Evolutionary conservation across 1,284 basidiomycete genomes (phyloP), one percentile per base, ranked within the genome.

Genomic region (Pseudozyma thailandica): DNA sequence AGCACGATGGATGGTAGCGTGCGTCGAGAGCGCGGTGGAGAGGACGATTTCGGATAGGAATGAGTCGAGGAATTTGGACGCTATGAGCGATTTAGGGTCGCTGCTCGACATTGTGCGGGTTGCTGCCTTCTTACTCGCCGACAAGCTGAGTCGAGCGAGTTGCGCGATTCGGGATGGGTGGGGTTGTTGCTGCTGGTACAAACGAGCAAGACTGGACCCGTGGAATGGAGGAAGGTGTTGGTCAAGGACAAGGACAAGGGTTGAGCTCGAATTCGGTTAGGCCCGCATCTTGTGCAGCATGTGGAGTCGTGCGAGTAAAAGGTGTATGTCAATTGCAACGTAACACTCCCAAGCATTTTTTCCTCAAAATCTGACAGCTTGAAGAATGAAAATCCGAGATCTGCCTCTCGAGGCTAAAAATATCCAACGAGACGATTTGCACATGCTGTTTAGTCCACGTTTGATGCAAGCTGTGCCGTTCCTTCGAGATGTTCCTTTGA

Each of bases 11-110:
- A 66, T 58, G 12, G 16, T 53, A n/a, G 69, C 53, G 26, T 79
- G 75, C 12, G 64, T 64, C n/a, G 63, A 31, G 12, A 80, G 55
- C 13, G 79, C 79, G 8, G 68, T 71, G 23, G 77, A 75, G 15
- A 80, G 58, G 2, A 80, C 71, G 39, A 80, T 66, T 45, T 80
- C 75, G 31, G 61, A 49, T 0, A 80, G 53, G 15, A 80, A 60
- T 30, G 76, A 78, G 47, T 64, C 65, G 46, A 80, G 61, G 26
- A 80, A 72, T 38, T 50, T 48, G 64, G 55, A 20, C 25, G 70
- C 70, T 50, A 77, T 68, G 6, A 65, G 30, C 13, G 65, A 35
- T 43, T 75, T 77, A 6, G 75, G 57, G 39, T 77, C 75, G 56
- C n/a, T n/a, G n/a, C 44, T 68, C 15, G 49, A 26, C 69, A 72